Conservation (phyloP, 2,329 filamentous ascomycete genomes). For the Erysiphe neolycopersici region DNA sequence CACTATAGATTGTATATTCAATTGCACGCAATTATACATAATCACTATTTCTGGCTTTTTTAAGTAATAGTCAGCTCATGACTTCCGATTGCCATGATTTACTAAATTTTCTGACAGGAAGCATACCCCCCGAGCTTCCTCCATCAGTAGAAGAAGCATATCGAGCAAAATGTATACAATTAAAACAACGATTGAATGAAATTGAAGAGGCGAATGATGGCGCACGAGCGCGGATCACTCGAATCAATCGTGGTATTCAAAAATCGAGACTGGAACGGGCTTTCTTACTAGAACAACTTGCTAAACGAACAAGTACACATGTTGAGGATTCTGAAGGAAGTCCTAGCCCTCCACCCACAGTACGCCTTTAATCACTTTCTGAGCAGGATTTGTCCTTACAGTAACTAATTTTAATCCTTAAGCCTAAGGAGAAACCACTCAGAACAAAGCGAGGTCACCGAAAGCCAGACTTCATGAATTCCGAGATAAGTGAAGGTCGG, state of each 20-base stretch:
- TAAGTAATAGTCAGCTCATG: no score
- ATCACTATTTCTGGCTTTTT: no score
- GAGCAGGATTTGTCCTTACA: no score
- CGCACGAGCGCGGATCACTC: constrained; percentile 48
- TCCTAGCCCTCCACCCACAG: constrained; percentile 53
- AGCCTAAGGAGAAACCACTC: constrained; percentile 57
- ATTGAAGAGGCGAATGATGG: constrained; percentile 81
- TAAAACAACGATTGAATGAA: constrained; percentile 74
- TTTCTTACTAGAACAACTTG: constrained; percentile 44
- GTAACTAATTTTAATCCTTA: constrained; percentile 3
- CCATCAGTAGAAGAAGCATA: constrained; percentile 91
- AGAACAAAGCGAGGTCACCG: constrained; percentile 47
- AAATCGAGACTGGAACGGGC: constrained; percentile 76
- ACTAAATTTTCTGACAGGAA: background rate
- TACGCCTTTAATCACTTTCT: constrained; percentile 17
- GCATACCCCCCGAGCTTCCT: constrained; percentile 35
- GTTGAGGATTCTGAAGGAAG: constrained; percentile 57
- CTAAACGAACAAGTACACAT: constrained; percentile 45
- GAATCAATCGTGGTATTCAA: constrained; percentile 63
- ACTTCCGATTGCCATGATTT: constrained; percentile 1
- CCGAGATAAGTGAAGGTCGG: constrained; percentile 14
- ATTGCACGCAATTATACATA: no score
- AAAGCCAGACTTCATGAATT: constrained; percentile 22
- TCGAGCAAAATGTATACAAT: constrained; percentile 82
- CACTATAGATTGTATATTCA: no score